These are phyloP conservation scores for Penicillium longicatenatum DNA, from an alignment of 495 filamentous ascomycete genomes.

Conservation along the genomic window DNA sequence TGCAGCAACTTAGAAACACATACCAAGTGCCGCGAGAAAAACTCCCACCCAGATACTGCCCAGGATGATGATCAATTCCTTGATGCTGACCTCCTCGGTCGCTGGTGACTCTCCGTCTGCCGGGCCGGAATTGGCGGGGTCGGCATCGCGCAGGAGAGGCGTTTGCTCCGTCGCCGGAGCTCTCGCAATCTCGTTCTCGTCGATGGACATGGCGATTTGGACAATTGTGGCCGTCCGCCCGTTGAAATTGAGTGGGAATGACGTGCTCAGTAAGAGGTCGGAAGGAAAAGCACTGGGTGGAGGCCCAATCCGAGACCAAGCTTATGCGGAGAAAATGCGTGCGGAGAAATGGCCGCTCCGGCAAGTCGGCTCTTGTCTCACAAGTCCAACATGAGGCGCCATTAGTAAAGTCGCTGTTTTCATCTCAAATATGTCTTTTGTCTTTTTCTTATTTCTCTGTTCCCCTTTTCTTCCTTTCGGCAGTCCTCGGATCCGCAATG, in stretches of 20 bases:
- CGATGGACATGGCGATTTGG: constrained; percentile 21
- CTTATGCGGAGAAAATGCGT: background rate
- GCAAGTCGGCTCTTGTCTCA: background rate
- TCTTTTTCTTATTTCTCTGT: too few species aligned
- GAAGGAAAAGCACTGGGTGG: background rate
- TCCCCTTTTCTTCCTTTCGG: too few species aligned
- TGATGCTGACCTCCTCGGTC: constrained; percentile 42
- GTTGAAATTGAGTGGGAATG: constrained; percentile 2
- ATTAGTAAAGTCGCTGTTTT: background rate
- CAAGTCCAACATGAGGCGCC: background rate
- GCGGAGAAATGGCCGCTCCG: background rate
- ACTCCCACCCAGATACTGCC: constrained; percentile 71
- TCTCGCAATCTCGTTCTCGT: constrained; percentile 15
- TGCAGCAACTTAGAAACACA: constrained; percentile 2
- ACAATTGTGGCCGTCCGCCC: background rate
- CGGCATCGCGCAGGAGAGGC: constrained; percentile 36
- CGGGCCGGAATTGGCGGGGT: constrained; percentile 15
- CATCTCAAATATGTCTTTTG: background rate
- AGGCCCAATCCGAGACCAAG: background rate
- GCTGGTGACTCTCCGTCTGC: constrained; percentile 27
- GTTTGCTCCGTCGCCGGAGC: constrained; percentile 41
- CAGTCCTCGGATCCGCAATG: too few species aligned
- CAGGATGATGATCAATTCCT: constrained; percentile 45
- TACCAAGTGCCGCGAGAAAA: constrained; percentile 76
- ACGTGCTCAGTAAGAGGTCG: constrained; percentile 8